Evolutionary conservation across 1,284 basidiomycete species (phyloP).

Genomic region (Grifola frondosa): DNA sequence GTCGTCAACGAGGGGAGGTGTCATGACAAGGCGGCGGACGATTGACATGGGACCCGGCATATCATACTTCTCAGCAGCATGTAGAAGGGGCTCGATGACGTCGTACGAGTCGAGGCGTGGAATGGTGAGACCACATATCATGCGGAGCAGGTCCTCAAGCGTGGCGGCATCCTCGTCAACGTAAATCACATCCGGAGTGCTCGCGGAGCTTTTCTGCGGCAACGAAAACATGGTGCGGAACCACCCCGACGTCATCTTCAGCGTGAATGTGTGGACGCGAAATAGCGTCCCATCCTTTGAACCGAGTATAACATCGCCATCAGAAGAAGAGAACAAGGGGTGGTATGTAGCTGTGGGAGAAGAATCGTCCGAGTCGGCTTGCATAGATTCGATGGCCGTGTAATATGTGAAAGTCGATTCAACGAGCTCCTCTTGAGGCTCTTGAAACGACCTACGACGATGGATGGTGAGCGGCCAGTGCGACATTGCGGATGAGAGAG

Average conservation of each 20-base stretch:
- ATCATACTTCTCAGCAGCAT: slow-evolving; percentile 66
- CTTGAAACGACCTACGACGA: too few relatives aligned
- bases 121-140: slow-evolving; percentile 57
- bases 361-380: slow-evolving; percentile 14
- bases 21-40: slow-evolving; percentile 51
- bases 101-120: slow-evolving; percentile 50
- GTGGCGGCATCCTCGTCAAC: slow-evolving; percentile 55
- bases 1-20: slow-evolving; percentile 46
- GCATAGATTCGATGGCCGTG: too few relatives aligned
- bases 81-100: slow-evolving; percentile 52
- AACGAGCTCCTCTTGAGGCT: too few relatives aligned
- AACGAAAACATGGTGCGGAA: slow-evolving; percentile 60
- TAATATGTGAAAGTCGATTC: too few relatives aligned
- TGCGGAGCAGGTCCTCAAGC: slow-evolving; percentile 55
- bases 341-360: slow-evolving; percentile 30
- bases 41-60: slow-evolving; percentile 62
- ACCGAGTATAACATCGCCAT: slow-evolving; percentile 50
- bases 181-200: slow-evolving; percentile 42
- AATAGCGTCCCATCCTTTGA: slow-evolving; percentile 49
- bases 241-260: slow-evolving; percentile 65
- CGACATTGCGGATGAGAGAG: too few relatives aligned
- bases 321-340: slow-evolving; percentile 45
- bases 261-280: slow-evolving; percentile 54
- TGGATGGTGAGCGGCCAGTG: too few relatives aligned
- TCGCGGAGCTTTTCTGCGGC: slow-evolving; percentile 38